Base-by-base conservation (phyloP, 768 basidiomycete genomes). In the Mycena sanguinolenta region DNA sequence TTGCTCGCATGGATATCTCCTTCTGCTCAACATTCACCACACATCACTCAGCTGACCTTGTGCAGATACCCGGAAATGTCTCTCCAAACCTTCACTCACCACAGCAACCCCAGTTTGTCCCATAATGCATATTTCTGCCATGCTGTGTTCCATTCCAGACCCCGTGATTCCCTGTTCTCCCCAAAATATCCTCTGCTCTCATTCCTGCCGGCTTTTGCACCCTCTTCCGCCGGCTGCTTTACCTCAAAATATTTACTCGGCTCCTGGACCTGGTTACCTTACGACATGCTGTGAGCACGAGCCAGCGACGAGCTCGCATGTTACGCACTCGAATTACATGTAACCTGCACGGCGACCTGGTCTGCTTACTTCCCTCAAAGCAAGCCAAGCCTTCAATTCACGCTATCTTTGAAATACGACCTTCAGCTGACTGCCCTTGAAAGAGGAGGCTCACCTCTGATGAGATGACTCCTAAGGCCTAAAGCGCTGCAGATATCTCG, bases 281-380 rank as follows among this genome's bases (percentile, higher is more conserved):
- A 63, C 61, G 34, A 23, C 49, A 50, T 50, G n/a, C n/a, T n/a
- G 23, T 13, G 14, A 50, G 4, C 49, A 13, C 25, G 7, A 14
- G 13, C 2, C 46, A 23, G 49, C 49, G 49, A 39, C 25, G 34
- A 16, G 30, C 21, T 36, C 42, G 57, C 57, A 42, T 28, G 27
- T 46, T 60, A 46, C 59, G 38, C 27, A 27, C 60, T 34, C 32
- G 14, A 10, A 34, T 61, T 62, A 50, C 60, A 23, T 62, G 60
- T 34, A 62, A 62, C 49, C n/a, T 34, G 49, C 60, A 38, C 50
- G 50, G 61, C 61, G 50, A 52, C 61, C 36, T 38, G 8, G 19
- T 49, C n/a, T 4, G 9, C n/a, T 5, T 23, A 8, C 21, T 23
- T 25, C 0, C 46, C 46, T 49, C n/a, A 2, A 44, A 44, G 36